Evolutionary conservation across 352 stramenopile genomes (phyloP), one percentile per base, ranked within the genome.

Genomic region (Phytophthora citrophthora): DNA sequence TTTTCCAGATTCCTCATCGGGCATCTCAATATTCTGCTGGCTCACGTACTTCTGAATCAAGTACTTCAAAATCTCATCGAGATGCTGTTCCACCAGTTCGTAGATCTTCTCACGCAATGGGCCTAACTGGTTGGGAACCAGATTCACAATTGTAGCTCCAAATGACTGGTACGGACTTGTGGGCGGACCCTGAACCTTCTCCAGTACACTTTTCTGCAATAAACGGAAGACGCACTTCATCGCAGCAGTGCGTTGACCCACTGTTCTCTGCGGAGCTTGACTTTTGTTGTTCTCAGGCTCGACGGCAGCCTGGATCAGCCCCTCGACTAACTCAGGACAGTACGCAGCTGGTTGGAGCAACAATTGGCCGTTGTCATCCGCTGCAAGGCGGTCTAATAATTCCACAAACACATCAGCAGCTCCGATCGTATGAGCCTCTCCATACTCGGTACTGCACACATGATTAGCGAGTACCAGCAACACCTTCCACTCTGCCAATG

Each of bases 391-490:
- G 38, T 97, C 89, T 18, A 97, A 62, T 20, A 97, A 76, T 66
- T 97, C 85, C 7, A 97, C 67, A 60, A 97, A 93, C 26, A 96
- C 86, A 54, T 97, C 91, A 1, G 90, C 90, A 24, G 87, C 89
- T 38, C 83, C 90, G 43, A 94, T 81, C 5, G 74, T 89, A 63
- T 97, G 87, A 8, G 54, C 61, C 61, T 95, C 85, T 41, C 68
- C 70, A 61, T 86, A 91, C 46, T 76, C 54, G 9, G 72, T 67
- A 44, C 74, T 84, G 64, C 80, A 92, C 36, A 97, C 86, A 57
- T 94, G 90, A 47, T 90, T 64, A 1, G 85, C 85, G 46, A 97
- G 74, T 50, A 94, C 76, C 12, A 96, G 67, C 60, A 97, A 70
- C 56, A 97, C 54, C 36, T 96, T 95, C 86, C 90, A 96, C 48